Conservation (phyloP, 371 early-diverging fungal genomes). For the Apophysomyces trapeziformis region DNA sequence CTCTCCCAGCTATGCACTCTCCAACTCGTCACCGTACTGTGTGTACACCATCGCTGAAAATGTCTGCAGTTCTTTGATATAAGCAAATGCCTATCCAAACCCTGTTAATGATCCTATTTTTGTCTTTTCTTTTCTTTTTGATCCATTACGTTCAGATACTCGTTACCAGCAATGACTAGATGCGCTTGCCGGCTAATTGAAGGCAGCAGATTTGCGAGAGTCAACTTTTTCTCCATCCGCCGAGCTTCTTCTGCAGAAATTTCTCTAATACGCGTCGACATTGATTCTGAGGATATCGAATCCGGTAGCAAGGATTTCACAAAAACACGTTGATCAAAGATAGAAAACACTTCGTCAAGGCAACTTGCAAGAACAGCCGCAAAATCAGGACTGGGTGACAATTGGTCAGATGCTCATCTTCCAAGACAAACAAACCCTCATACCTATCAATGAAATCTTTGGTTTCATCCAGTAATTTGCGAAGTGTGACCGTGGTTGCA, state of each 20-base stretch:
- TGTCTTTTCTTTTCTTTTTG: neutral
- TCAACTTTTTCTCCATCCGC: constrained; percentile 50
- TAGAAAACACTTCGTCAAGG: constrained; percentile 65
- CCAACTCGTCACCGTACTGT: constrained; percentile 55
- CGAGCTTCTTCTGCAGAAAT: constrained; percentile 20
- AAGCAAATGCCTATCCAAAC: constrained; percentile 55
- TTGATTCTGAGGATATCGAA: constrained; percentile 31
- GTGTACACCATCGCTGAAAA: constrained; percentile 78
- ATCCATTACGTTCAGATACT: constrained; percentile 72
- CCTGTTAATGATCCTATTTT: neutral
- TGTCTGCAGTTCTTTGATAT: constrained; percentile 74
- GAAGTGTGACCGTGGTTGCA: constrained; percentile 48
- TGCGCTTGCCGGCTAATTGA: constrained; percentile 78
- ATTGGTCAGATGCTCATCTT: neutral
- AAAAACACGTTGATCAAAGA: constrained; percentile 53
- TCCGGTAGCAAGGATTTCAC: constrained; percentile 26
- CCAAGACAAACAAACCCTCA: neutral
- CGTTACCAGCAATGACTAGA: constrained; percentile 81
- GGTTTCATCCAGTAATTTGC: constrained; percentile 77
- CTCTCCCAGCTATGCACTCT: neutral
- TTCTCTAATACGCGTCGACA: constrained; percentile 35
- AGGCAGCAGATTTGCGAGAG: constrained; percentile 80
- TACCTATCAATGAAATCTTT: constrained; percentile 82
- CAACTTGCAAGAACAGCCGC: constrained; percentile 49
- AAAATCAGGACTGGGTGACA: constrained; percentile 62